Evolutionary conservation across 331 rosid species (phyloP).

Genomic region (Malus hybrid): DNA sequence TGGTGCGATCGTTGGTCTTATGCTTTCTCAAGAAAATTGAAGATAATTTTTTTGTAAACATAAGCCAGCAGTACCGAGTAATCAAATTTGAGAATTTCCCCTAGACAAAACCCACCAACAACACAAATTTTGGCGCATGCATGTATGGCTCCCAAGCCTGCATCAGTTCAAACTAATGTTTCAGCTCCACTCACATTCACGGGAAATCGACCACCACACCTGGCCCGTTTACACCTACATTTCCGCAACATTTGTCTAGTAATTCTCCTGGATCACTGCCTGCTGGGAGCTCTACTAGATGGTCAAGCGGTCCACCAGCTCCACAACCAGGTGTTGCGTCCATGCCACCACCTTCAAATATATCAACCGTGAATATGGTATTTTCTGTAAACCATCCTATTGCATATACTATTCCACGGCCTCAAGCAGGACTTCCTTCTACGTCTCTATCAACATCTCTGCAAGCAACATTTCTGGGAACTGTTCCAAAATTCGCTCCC

Average conservation of each 20-base stretch:
- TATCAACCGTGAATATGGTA: conserved; percentile 17
- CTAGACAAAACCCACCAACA: too few relatives aligned
- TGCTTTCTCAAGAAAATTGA: neutral
- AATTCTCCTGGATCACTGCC: conserved; percentile 28
- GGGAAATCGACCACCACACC: conserved; percentile 33
- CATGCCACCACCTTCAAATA: conserved; percentile 24
- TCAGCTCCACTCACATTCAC: conserved; percentile 33
- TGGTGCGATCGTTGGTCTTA: too few relatives aligned
- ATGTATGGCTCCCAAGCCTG: too few relatives aligned
- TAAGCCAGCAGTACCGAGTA: too few relatives aligned
- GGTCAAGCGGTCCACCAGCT: conserved; percentile 21
- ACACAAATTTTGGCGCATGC: too few relatives aligned
- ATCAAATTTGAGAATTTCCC: too few relatives aligned
- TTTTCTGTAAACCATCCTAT: conserved; percentile 7
- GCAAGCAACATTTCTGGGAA: conserved; percentile 50
- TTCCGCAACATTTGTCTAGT: conserved; percentile 39
- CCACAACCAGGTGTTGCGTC: conserved; percentile 36
- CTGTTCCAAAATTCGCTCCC: conserved; percentile 22
- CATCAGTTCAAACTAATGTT: neutral
- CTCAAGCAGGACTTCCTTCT: conserved; percentile 39
- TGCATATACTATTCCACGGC: conserved; percentile 23
- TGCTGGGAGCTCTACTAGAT: conserved; percentile 31
- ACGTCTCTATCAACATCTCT: conserved; percentile 26
- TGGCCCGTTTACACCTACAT: conserved; percentile 13
- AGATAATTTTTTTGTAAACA: neutral